A percentile compares a stretch with the other conserved stretches of the same genome.
These are phyloP conservation scores for Euphorbia corollata DNA, from an alignment of 441 rosid species.

Conservation along the genomic window DNA sequence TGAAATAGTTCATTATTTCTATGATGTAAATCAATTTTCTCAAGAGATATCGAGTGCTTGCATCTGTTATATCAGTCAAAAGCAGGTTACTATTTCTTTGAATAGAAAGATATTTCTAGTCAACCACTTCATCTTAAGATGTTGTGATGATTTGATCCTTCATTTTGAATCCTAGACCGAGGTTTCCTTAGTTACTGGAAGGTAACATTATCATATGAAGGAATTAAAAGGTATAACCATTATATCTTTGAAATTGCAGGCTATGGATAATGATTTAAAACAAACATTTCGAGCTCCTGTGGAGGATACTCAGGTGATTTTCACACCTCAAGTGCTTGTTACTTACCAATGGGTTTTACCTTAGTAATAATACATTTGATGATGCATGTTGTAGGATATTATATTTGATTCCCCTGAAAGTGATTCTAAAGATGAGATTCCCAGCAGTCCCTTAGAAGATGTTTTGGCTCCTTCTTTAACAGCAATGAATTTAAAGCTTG, in stretches of 20 bases:
- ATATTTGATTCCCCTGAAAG: constrained; percentile 41
- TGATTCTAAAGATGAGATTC: constrained; percentile 43
- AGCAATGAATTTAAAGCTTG: constrained; percentile 64
- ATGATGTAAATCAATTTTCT: background rate
- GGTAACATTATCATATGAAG: background rate
- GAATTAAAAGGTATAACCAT: constrained; percentile 9
- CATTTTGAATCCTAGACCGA: background rate
- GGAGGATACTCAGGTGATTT: constrained; percentile 50
- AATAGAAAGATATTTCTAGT: background rate
- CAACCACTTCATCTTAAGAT: background rate
- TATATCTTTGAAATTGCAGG: constrained; percentile 30
- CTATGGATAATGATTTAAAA: constrained; percentile 23
- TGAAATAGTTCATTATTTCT: background rate
- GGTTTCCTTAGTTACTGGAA: background rate
- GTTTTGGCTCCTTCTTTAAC: constrained; percentile 54
- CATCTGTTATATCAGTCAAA: background rate
- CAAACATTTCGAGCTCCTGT: constrained; percentile 43
- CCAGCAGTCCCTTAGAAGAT: constrained; percentile 52
- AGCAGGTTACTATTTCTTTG: background rate
- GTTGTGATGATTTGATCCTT: constrained; percentile 8
- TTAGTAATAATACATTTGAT: constrained; percentile 9
- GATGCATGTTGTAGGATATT: constrained; percentile 43
- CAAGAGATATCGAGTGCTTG: background rate
- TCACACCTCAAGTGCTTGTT: constrained; percentile 15
- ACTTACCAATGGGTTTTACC: constrained; percentile 7